A percentile compares a stretch with the other conserved stretches of the same genome.
Conservation (phyloP, 2,329 filamentous ascomycete species). For the Cercospora nicotianae region DNA sequence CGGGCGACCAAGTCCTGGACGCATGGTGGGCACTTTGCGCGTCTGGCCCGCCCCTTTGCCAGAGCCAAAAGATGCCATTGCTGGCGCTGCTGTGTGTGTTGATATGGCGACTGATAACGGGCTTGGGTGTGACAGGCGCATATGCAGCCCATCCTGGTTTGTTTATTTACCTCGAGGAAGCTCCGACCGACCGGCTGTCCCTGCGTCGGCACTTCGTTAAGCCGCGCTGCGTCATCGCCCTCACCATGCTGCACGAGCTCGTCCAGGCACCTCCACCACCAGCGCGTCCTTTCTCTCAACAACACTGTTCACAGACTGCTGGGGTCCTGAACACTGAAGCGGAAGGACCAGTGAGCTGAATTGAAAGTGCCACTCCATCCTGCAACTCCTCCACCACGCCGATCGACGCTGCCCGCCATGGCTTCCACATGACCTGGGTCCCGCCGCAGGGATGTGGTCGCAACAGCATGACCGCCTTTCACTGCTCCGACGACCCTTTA, state of each 20-base stretch:
- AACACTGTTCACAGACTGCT: not conserved
- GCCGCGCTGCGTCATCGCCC: not conserved
- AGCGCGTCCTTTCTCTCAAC: not conserved
- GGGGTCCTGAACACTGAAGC: not conserved
- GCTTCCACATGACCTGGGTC: conserved; percentile 12
- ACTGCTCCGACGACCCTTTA: conserved; percentile 1
- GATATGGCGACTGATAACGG: not conserved
- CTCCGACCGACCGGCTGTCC: not conserved
- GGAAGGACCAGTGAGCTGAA: not conserved
- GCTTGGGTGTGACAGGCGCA: conserved; percentile 3
- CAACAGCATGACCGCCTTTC: conserved; percentile 12
- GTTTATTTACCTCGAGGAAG: not conserved
- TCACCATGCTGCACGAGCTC: not conserved
- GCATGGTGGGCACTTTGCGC: conserved; percentile 45
- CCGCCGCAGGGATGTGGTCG: conserved; percentile 9
- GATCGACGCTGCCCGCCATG: conserved; percentile 7
- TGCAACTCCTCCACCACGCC: not conserved
- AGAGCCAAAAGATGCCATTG: conserved; percentile 9
- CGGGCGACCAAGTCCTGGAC: conserved; percentile 55
- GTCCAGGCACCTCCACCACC: conserved; percentile 3
- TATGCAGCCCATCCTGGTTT: conserved; percentile 3
- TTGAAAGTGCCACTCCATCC: not conserved
- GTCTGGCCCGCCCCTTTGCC: conserved; percentile 23
- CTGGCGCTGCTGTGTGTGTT: not conserved
- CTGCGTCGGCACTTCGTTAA: not conserved